These are phyloP conservation scores for Dendrostoma leiphaemia DNA, from an alignment of 2,329 filamentous ascomycete species.

Conservation along the genomic window DNA sequence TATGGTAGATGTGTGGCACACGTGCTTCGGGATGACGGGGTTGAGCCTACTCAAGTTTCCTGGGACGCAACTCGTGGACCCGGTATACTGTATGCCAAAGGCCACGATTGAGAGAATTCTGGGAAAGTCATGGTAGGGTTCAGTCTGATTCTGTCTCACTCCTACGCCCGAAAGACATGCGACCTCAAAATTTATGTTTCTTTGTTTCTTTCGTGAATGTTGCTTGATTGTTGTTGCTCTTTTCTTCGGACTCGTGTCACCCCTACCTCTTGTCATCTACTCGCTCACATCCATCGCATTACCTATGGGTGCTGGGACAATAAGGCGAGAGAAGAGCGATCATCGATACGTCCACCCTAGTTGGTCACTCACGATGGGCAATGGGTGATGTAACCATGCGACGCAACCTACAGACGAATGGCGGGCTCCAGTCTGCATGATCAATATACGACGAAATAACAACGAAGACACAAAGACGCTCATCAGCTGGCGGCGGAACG, in stretches of 20 bases:
- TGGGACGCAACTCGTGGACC: slow-evolving; percentile 77
- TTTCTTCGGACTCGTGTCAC: too few relatives aligned
- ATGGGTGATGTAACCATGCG: neutral
- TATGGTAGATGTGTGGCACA: slow-evolving; percentile 98
- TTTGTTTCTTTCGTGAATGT: neutral
- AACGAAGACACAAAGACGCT: too few relatives aligned
- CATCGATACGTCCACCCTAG: slow-evolving; percentile 2
- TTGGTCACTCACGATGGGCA: neutral
- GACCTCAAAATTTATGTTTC: slow-evolving; percentile 9
- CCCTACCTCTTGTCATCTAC: too few relatives aligned
- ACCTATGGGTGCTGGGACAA: slow-evolving; percentile 67
- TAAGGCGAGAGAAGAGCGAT: slow-evolving; percentile 64
- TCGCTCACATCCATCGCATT: slow-evolving; percentile 76
- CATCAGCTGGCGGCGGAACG: too few relatives aligned
- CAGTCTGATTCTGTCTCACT: too few relatives aligned
- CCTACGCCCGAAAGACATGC: too few relatives aligned
- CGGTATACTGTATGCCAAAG: slow-evolving; percentile 82
- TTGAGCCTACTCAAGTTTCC: slow-evolving; percentile 79
- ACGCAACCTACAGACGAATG: neutral
- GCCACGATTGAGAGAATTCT: slow-evolving; percentile 60
- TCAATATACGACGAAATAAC: too few relatives aligned
- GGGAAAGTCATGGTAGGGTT: slow-evolving; percentile 32
- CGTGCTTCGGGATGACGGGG: slow-evolving; percentile 83
- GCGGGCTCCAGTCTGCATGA: too few relatives aligned
- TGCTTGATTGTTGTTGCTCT: too few relatives aligned